Percentiles rank a stretch among this genome's conserved stretches.
phyloP scores from a whole-genome alignment of 179 eudicot species.

The Heliamphora pulchella region DNA sequence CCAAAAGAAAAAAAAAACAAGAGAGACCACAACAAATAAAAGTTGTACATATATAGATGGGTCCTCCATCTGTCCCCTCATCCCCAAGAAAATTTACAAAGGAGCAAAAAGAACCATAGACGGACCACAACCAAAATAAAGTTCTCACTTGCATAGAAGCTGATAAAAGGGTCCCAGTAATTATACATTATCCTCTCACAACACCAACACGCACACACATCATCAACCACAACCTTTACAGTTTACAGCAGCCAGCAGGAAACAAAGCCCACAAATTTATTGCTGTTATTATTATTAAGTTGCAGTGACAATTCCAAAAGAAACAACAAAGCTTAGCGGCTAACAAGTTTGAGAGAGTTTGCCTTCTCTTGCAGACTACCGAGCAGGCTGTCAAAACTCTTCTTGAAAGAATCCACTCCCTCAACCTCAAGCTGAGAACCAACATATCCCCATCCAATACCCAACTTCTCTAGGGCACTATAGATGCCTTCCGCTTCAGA shows the following conservation, averaged over 20 bases:
- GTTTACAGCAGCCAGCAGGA: neutral
- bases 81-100: no score
- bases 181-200: conserved; percentile 15
- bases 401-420: conserved; percentile 92
- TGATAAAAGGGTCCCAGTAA: neutral
- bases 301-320: neutral
- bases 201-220: neutral
- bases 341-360: conserved; percentile 59
- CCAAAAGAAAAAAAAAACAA: neutral
- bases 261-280: neutral
- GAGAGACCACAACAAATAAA: neutral
- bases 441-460: conserved; percentile 83
- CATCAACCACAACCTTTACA: neutral
- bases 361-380: conserved; percentile 82
- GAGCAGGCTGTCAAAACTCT: conserved; percentile 80
- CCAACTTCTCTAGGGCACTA: conserved; percentile 84
- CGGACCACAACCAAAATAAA: no score
- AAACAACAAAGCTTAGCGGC: conserved; percentile 27
- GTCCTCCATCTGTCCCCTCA: no score
- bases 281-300: conserved; percentile 3
- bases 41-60: neutral
- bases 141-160: conserved; percentile 15
- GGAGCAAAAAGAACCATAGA: no score
- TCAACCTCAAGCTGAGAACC: conserved; percentile 80
- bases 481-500: conserved; percentile 90